These are phyloP conservation scores for Erysiphe neolycopersici DNA, from an alignment of 2,329 filamentous ascomycete genomes.

Conservation along the genomic window DNA sequence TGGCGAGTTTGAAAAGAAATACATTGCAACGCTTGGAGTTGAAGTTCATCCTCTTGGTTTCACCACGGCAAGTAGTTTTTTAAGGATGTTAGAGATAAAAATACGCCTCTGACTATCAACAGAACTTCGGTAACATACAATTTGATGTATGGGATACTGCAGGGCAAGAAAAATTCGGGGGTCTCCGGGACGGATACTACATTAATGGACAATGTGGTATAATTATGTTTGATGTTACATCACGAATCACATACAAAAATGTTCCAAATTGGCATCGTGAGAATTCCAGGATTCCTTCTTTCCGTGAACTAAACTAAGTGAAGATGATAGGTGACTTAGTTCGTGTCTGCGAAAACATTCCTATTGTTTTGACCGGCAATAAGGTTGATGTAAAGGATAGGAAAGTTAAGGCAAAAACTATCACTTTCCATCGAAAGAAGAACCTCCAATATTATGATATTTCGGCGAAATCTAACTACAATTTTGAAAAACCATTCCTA, in stretches of 20 bases:
- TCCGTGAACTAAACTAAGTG: constrained; percentile 3
- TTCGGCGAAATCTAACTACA: constrained; percentile 99
- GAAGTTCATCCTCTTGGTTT: constrained; percentile 97
- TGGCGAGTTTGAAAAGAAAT: constrained; percentile 99
- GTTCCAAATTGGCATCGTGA: constrained; percentile 99
- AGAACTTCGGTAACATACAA: constrained; percentile 88
- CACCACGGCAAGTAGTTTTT: constrained; percentile 53
- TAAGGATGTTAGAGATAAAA: constrained; percentile 2
- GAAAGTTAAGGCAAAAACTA: constrained; percentile 99
- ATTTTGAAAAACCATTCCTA: constrained; percentile 99
- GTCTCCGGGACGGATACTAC: constrained; percentile 98
- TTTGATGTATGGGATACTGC: constrained; percentile 99
- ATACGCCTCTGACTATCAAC: constrained; percentile 6
- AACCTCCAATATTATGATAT: constrained; percentile 99
- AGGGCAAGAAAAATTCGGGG: constrained; percentile 98
- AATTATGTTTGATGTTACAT: constrained; percentile 99
- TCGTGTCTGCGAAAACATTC: constrained; percentile 97
- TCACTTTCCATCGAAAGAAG: constrained; percentile 99
- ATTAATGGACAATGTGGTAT: constrained; percentile 99
- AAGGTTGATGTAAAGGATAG: constrained; percentile 99
- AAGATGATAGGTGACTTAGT: constrained; percentile 57
- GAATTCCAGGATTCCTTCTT: constrained; percentile 16
- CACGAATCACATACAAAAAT: constrained; percentile 99
- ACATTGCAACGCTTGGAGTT: constrained; percentile 97
- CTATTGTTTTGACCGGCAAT: constrained; percentile 94